A percentile compares a stretch with the other conserved stretches of the same genome.
Conservation (phyloP, 108 stramenopile species). For the Skeletonema menzelii region DNA sequence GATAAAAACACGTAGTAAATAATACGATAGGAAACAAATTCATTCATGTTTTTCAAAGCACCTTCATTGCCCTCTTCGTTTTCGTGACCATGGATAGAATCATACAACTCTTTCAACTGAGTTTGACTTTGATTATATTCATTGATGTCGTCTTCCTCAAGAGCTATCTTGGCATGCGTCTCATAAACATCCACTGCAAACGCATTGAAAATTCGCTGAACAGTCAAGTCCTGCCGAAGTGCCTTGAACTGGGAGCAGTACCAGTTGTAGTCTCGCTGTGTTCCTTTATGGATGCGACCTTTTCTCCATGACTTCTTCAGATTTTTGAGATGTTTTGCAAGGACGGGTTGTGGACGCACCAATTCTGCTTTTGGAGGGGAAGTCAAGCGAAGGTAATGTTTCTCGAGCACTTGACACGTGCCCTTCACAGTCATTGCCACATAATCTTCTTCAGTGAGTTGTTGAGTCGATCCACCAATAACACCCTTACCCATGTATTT, state of each 20-base stretch:
- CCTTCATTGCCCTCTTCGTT: conserved; percentile 22
- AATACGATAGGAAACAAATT: conserved; percentile 82
- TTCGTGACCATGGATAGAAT: conserved; percentile 28
- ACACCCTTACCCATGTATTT: conserved; percentile 72
- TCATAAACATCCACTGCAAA: conserved; percentile 95
- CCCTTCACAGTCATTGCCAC: conserved; percentile 81
- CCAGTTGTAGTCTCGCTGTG: conserved; percentile 73
- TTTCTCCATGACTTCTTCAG: conserved; percentile 46
- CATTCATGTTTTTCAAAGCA: conserved; percentile 55
- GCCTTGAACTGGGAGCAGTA: conserved; percentile 94
- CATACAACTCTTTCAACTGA: conserved; percentile 81
- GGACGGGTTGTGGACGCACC: conserved; percentile 65
- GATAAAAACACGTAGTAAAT: conserved; percentile 81
- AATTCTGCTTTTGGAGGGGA: conserved; percentile 69
- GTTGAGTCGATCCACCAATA: conserved; percentile 56
- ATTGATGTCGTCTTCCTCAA: conserved; percentile 87
- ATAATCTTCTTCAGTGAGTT: conserved; percentile 63
- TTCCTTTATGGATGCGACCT: conserved; percentile 27
- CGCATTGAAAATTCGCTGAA: conserved; percentile 86
- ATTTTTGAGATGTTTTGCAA: conserved; percentile 60
- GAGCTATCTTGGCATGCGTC: conserved; percentile 91
- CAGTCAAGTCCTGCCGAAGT: conserved; percentile 93
- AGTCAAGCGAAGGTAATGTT: conserved; percentile 84
- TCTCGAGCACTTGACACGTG: conserved; percentile 70
- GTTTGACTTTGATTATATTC: conserved; percentile 97